These are phyloP conservation scores for Hypomontagnella monticulosa DNA, from an alignment of 495 filamentous ascomycete species.

Conservation along the genomic window DNA sequence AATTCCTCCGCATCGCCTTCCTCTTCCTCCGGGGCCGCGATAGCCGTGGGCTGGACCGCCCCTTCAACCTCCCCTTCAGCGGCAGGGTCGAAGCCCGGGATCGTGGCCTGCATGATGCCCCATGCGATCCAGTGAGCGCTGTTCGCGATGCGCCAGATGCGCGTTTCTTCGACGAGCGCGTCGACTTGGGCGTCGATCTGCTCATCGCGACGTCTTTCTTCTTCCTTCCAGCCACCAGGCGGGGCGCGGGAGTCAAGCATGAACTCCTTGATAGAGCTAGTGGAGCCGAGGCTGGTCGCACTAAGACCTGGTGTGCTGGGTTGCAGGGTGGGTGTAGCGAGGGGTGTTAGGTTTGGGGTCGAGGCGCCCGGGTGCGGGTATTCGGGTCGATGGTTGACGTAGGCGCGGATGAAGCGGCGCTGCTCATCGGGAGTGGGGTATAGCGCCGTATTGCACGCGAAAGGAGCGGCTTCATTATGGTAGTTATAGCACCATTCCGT, in stretches of 20 bases:
- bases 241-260: slow-evolving; percentile 75
- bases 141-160: slow-evolving; percentile 86
- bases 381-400: slow-evolving; percentile 80
- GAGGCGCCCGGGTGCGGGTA: slow-evolving; percentile 58
- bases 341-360: slow-evolving; percentile 64
- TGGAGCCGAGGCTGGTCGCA: slow-evolving; percentile 40
- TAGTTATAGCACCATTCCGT: slow-evolving; percentile 99
- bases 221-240: slow-evolving; percentile 63
- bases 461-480: slow-evolving; percentile 71
- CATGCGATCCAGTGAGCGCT: slow-evolving; percentile 93
- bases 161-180: slow-evolving; percentile 76
- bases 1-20: slow-evolving; percentile 69
- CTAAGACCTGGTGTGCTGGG: slow-evolving; percentile 42
- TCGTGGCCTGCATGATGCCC: slow-evolving; percentile 94
- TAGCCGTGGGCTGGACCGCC: slow-evolving; percentile 10
- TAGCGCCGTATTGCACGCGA: slow-evolving; percentile 69
- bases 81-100: slow-evolving; percentile 62
- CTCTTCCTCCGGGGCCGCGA: slow-evolving; percentile 51
- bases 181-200: slow-evolving; percentile 69
- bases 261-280: slow-evolving; percentile 66
- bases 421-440: slow-evolving; percentile 89
- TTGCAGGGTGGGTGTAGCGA: slow-evolving; percentile 41
- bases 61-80: slow-evolving; percentile 10
- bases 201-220: slow-evolving; percentile 68
- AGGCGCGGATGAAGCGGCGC: slow-evolving; percentile 81